Evolutionary conservation across 352 stramenopile genomes (phyloP), one percentile per base, ranked within the genome.

Genomic region (Pythium folliculosum): DNA sequence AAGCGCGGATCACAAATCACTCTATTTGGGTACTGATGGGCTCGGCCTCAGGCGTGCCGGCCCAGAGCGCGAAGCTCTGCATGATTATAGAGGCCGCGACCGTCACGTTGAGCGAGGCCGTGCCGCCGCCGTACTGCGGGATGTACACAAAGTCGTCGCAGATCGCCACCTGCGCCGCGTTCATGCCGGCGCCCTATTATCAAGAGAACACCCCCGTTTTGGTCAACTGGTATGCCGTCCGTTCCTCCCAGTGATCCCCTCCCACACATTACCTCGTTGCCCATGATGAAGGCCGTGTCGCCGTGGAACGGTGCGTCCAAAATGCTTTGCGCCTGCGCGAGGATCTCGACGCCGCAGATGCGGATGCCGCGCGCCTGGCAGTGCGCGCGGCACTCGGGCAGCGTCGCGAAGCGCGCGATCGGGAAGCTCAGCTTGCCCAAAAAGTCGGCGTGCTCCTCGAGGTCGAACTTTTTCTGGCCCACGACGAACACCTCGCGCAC

Each of bases 71-170:
- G 72, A 98, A 98, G 67, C 83, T 82, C 71, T 99, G 91, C 69
- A 99, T 83, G 47, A 98, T 88, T 71, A 99, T 95, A 37, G 83
- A 97, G 16, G 89, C 91, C 8, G 95, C 95, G 21, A 99, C 94
- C 63, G 90, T 97, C 48, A 99, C 96, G 71, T 99, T 99, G 9
- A 99, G 84, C 67, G 91, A 98, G 21, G 94, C 95, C 5, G 95
- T 99, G 61, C 95, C 96, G 35, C 85, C 82, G 56, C 95, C 94
- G 68, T 97, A 98, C 71, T 99, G 96, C 17, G 91, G 91, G 69
- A 99, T 98, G 69, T 97, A 92, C 27, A 98, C 78, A 73, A 98
- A 98, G 30, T 81, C 76, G 75, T 98, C 90, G 73, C 96, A 99
- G 19, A 97, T 87, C 8, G 81, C 78, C 57, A 98, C 82, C 72